phyloP scores from a whole-genome alignment of 441 rosid genomes.

The Syzygium malaccense region DNA sequence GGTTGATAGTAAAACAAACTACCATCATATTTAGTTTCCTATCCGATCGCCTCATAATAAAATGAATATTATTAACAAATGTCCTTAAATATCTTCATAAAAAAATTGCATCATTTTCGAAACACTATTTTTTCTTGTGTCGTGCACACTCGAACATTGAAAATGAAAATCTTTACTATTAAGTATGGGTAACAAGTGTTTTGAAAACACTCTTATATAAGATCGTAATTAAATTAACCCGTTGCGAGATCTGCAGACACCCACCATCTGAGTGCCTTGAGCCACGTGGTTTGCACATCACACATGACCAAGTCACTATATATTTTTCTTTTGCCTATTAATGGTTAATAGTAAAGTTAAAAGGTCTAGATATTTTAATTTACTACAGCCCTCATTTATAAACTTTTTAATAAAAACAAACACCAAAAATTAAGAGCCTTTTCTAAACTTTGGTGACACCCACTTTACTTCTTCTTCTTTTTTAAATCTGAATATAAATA shows the following conservation, averaged over 20 bases:
- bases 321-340: not conserved
- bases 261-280: not conserved
- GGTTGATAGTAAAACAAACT: not conserved
- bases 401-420: not conserved
- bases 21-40: not conserved
- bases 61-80: not conserved
- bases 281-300: not conserved
- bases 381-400: not conserved
- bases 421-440: not conserved
- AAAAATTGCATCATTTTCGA: not conserved
- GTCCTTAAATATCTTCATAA: not conserved
- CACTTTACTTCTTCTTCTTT: too few species aligned
- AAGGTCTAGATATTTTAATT: not conserved
- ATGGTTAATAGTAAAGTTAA: not conserved
- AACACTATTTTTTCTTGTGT: not conserved
- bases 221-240: not conserved
- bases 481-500: too few species aligned
- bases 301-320: not conserved
- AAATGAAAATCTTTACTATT: not conserved
- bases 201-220: not conserved
- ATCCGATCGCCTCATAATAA: not conserved
- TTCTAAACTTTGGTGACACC: not conserved
- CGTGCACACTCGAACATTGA: not conserved
- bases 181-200: not conserved
- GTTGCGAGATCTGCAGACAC: not conserved